phyloP scores from a whole-genome alignment of 2,329 filamentous ascomycete genomes.

The Talaromyces verruculosus region DNA sequence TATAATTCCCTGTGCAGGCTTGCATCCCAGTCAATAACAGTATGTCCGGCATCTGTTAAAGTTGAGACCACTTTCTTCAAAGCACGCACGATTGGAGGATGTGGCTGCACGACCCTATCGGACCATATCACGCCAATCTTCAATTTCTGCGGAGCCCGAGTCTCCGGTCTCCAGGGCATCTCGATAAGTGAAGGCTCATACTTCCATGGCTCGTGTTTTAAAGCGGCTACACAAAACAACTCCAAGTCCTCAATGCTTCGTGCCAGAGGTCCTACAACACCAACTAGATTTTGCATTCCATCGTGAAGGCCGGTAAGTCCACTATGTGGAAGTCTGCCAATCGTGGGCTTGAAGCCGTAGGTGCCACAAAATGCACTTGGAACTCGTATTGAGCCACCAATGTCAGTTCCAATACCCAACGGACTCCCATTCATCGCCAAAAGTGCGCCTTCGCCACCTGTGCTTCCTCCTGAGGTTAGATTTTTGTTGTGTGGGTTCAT shows the following conservation, averaged over 20 bases:
- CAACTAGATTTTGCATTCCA: constrained; percentile 28
- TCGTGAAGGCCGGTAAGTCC: constrained; percentile 10
- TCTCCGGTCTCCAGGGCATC: constrained; percentile 51
- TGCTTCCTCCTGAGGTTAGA: constrained; percentile 38
- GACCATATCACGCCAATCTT: constrained; percentile 61
- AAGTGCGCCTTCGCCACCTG: constrained; percentile 59
- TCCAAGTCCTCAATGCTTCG: constrained; percentile 30
- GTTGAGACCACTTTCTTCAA: constrained; percentile 46
- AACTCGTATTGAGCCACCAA: constrained; percentile 43
- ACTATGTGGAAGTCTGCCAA: constrained; percentile 25
- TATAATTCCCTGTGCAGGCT: constrained; percentile 1
- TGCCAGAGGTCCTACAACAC: constrained; percentile 32
- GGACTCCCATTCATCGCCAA: constrained; percentile 61
- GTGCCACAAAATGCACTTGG: constrained; percentile 30
- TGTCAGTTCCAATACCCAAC: constrained; percentile 64
- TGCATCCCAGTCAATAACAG: constrained; percentile 15
- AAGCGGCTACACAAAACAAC: constrained; percentile 36
- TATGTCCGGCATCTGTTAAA: constrained; percentile 14
- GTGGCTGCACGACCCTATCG: constrained; percentile 61
- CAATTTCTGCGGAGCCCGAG: constrained; percentile 38
- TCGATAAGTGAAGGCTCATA: constrained; percentile 55
- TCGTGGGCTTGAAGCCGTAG: constrained; percentile 29
- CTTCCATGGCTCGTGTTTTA: constrained; percentile 51
- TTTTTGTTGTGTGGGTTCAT: constrained; percentile 42
- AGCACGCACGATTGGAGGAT: constrained; percentile 62